Conservation (phyloP, 495 filamentous ascomycete species). For the Aspergillus saccharolyticus region DNA sequence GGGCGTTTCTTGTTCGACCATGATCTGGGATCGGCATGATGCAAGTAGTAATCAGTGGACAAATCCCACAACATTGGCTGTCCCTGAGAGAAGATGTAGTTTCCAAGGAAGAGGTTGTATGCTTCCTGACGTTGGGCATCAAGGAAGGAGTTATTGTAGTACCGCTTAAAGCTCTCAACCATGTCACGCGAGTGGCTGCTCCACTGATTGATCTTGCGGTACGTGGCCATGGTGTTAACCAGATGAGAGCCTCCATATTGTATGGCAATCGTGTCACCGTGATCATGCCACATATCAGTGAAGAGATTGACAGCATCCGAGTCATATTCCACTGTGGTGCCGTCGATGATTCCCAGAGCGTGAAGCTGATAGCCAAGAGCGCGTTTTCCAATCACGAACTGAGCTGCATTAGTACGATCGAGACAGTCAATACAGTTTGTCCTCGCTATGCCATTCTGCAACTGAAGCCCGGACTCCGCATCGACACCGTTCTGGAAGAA, state of each 20-base stretch:
- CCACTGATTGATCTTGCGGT: slow-evolving; percentile 98
- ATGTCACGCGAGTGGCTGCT: slow-evolving; percentile 95
- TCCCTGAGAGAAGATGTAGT: slow-evolving; percentile 87
- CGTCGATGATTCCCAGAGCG: slow-evolving; percentile 80
- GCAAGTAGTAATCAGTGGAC: slow-evolving; percentile 91
- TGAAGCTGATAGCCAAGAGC: slow-evolving; percentile 90
- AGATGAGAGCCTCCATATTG: slow-evolving; percentile 97
- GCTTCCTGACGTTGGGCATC: slow-evolving; percentile 96
- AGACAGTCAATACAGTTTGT: slow-evolving; percentile 98
- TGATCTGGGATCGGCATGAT: slow-evolving; percentile 74
- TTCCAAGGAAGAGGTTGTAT: slow-evolving; percentile 95
- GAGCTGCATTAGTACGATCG: slow-evolving; percentile 92
- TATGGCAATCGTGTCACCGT: slow-evolving; percentile 94
- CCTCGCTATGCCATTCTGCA: slow-evolving; percentile 88
- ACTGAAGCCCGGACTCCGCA: slow-evolving; percentile 53
- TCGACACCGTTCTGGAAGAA: slow-evolving; percentile 91
- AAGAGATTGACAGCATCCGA: slow-evolving; percentile 94
- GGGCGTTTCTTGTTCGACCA: slow-evolving; percentile 63
- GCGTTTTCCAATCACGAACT: slow-evolving; percentile 96
- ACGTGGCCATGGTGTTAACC: slow-evolving; percentile 98
- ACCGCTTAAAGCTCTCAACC: slow-evolving; percentile 98
- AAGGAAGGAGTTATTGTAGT: slow-evolving; percentile 98
- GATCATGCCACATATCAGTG: slow-evolving; percentile 92
- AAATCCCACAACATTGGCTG: slow-evolving; percentile 98
- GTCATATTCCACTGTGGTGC: slow-evolving; percentile 80